Evolutionary conservation across 2,329 filamentous ascomycete species (phyloP), one percentile per base, ranked within the genome.

Genomic region (Phialemoniopsis sp.): DNA sequence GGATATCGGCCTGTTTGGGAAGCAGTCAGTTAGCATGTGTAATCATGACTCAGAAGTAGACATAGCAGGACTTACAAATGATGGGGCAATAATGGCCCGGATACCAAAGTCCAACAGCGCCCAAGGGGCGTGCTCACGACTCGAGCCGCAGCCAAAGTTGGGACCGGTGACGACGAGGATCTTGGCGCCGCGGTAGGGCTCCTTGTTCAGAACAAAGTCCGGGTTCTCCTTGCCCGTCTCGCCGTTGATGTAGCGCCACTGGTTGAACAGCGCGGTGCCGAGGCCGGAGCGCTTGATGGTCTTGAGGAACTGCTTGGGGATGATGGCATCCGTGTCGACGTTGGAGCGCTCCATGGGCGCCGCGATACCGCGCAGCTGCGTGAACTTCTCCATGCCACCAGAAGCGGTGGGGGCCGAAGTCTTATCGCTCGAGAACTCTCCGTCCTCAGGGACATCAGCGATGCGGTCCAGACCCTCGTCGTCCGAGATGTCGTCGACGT

Each of bases 291-390:
- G 88, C 77, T 97, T 97, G 68, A 97, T 97, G 31, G 93, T 98
- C 73, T 97, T 98, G 48, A 98, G 78, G 72, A 97, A 98, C 63
- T 98, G 93, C 68, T 98, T 98, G 48, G 93, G 93, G 52, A 98
- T 98, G 65, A 97, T 96, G 58, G 91, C 91, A 56, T 98, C 93
- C n/a, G 93, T 98, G 69, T 98, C 93, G 53, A 96, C 82, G 62
- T 98, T 98, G 50, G 85, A 76, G 54, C 86, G 81, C 46, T 95
- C 87, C 64, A 98, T 70, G 3, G 89, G 88, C 10, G 90, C 93
- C 2, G 89, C 89, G 49, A 91, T 84, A 42, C 91, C 93, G 67
- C 86, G 91, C 51, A 94, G 78, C 34, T 80, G 77, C 17, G 79
- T 81, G 67, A 97, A 97, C 58, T 88, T 88, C 48, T 88, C 82